phyloP scores from a whole-genome alignment of 176 grass and related monocot species.

The Melocanna baccifera region DNA sequence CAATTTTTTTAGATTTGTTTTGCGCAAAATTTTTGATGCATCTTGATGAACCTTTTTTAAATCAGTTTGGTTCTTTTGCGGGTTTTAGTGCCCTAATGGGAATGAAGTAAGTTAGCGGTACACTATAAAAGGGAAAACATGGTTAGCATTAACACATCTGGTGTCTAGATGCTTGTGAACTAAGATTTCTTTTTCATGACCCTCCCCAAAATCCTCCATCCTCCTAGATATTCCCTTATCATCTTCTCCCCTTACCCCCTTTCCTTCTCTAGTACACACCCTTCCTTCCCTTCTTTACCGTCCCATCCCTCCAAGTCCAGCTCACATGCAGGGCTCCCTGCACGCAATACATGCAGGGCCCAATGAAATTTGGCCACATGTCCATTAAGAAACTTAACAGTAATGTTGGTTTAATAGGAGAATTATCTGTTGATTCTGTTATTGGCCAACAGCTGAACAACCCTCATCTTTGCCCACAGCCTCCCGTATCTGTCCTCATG shows the following conservation, averaged over 20 bases:
- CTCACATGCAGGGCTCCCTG: no score
- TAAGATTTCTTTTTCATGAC: background rate
- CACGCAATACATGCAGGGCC: no score
- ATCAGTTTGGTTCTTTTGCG: background rate
- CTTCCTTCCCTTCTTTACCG: background rate
- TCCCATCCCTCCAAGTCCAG: background rate
- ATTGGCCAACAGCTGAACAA: no score
- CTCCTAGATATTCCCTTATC: background rate
- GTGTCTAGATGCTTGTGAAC: background rate
- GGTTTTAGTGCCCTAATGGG: constrained; percentile 4
- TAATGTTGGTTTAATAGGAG: no score
- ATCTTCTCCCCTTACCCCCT: background rate
- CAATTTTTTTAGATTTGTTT: background rate
- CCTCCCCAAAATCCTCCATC: background rate
- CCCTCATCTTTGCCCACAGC: no score
- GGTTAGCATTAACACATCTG: background rate
- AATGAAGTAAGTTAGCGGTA: background rate
- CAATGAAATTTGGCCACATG: no score
- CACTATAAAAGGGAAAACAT: background rate
- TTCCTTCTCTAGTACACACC: background rate
- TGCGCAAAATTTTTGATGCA: background rate
- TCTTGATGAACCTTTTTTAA: background rate
- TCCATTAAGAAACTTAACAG: no score
- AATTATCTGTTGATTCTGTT: no score
- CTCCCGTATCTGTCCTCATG: no score